A percentile compares a stretch with the other conserved stretches of the same genome.
Evolutionary conservation across 176 grass and related monocot genomes (phyloP).

Genomic region (Raddia distichophylla): DNA sequence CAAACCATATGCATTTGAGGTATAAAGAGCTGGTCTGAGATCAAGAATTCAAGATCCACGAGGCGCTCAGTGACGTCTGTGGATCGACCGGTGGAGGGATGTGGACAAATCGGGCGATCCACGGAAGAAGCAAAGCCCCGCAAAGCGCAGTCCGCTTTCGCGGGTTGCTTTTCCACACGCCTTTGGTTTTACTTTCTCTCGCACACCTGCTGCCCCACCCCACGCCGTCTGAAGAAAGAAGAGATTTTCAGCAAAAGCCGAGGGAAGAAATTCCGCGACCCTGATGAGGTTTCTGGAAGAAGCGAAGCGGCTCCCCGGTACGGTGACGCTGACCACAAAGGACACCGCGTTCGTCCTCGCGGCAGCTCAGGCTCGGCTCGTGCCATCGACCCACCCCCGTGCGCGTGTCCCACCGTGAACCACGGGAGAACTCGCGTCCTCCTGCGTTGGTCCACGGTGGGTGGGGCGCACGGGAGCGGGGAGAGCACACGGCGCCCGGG

Average conservation of each 20-base stretch:
- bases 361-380: neutral
- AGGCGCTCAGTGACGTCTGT: too few species aligned
- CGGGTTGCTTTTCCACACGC: slow-evolving; percentile 43
- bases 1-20: too few species aligned
- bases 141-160: neutral
- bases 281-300: slow-evolving; percentile 35
- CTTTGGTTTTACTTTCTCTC: slow-evolving; percentile 33
- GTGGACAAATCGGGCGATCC: slow-evolving; percentile 15
- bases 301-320: neutral
- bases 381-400: neutral
- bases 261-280: slow-evolving; percentile 12
- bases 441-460: slow-evolving; percentile 29
- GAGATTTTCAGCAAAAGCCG: neutral
- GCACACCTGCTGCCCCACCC: neutral
- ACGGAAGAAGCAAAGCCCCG: neutral
- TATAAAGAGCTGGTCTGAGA: too few species aligned
- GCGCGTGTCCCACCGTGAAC: neutral
- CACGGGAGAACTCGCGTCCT: neutral
- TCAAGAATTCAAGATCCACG: too few species aligned
- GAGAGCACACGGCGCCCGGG: neutral
- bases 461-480: neutral
- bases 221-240: neutral
- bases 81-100: neutral
- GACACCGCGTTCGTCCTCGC: neutral
- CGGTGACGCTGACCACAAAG: slow-evolving; percentile 41